Conservation (phyloP, 805 yeast species). For the Cyberlindnera americana region DNA sequence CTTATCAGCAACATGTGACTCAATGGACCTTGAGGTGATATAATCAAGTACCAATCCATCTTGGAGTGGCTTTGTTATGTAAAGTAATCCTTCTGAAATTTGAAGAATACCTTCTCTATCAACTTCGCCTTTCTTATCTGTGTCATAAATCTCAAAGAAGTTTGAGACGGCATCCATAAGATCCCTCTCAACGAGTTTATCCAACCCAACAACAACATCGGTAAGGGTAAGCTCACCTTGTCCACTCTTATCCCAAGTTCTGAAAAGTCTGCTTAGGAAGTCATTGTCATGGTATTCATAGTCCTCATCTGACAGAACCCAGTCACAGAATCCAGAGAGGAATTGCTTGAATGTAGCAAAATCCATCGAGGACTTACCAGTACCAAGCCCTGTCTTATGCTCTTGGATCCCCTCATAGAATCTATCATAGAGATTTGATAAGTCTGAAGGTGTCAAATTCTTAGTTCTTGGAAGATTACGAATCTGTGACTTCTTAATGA, state of each 20-base stretch:
- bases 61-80: constrained; percentile 82
- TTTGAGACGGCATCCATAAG: constrained; percentile 74
- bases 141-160: constrained; percentile 75
- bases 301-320: constrained; percentile 49
- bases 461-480: constrained; percentile 77
- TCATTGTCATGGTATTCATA: constrained; percentile 37
- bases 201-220: constrained; percentile 71
- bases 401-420: constrained; percentile 74
- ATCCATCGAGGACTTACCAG: constrained; percentile 66
- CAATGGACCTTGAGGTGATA: constrained; percentile 59
- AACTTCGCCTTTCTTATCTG: constrained; percentile 53
- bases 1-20: constrained; percentile 62
- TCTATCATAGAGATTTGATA: constrained; percentile 78
- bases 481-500: constrained; percentile 88
- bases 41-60: constrained; percentile 65
- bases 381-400: constrained; percentile 50
- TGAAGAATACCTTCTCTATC: constrained; percentile 77
- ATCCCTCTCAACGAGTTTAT: constrained; percentile 64
- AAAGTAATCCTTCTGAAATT: constrained; percentile 82
- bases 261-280: constrained; percentile 62
- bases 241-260: constrained; percentile 61
- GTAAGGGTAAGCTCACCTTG: constrained; percentile 59
- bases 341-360: constrained; percentile 68
- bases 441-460: constrained; percentile 51
- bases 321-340: constrained; percentile 75